A percentile compares a stretch with the other conserved stretches of the same genome.
Evolutionary conservation across 176 grass and related monocot species (phyloP).

Genomic region (Avena insularis): DNA sequence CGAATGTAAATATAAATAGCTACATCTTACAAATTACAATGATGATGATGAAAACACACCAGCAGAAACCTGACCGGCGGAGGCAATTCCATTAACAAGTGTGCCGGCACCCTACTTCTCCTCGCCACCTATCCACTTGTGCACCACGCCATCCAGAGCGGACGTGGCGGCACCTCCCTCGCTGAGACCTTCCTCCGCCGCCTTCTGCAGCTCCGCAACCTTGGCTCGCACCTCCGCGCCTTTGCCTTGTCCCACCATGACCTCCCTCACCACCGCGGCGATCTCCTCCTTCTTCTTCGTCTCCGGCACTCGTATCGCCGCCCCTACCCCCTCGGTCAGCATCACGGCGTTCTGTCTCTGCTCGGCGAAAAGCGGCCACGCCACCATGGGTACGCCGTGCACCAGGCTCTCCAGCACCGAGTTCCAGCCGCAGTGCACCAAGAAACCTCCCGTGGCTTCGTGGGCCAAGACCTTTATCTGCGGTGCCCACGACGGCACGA

Average conservation of each 20-base stretch:
- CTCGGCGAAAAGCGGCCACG: constrained; percentile 68
- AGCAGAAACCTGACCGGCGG: not conserved
- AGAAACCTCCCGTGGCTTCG: constrained; percentile 52
- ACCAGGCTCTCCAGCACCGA: constrained; percentile 59
- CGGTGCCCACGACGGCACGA: constrained; percentile 57
- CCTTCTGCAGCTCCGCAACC: constrained; percentile 48
- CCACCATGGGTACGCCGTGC: constrained; percentile 63
- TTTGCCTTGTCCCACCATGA: constrained; percentile 44
- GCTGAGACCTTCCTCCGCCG: constrained; percentile 19
- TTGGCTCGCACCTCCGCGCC: constrained; percentile 37
- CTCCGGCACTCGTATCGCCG: constrained; percentile 39
- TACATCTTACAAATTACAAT: not conserved
- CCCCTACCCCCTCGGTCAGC: constrained; percentile 28
- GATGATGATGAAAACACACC: not conserved
- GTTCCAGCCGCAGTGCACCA: constrained; percentile 78
- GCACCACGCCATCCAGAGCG: constrained; percentile 35
- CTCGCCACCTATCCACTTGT: constrained; percentile 1
- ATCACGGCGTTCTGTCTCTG: constrained; percentile 63
- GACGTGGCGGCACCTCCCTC: constrained; percentile 31
- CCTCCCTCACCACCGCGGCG: constrained; percentile 39
- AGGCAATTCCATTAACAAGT: not conserved
- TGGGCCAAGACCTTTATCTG: constrained; percentile 56
- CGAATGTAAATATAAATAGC: too few relatives aligned
- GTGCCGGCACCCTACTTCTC: not conserved
- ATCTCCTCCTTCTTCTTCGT: constrained; percentile 27